Evolutionary conservation across 1,284 basidiomycete genomes (phyloP), one percentile per base, ranked within the genome.

Genomic region (Coniferiporia weirii): DNA sequence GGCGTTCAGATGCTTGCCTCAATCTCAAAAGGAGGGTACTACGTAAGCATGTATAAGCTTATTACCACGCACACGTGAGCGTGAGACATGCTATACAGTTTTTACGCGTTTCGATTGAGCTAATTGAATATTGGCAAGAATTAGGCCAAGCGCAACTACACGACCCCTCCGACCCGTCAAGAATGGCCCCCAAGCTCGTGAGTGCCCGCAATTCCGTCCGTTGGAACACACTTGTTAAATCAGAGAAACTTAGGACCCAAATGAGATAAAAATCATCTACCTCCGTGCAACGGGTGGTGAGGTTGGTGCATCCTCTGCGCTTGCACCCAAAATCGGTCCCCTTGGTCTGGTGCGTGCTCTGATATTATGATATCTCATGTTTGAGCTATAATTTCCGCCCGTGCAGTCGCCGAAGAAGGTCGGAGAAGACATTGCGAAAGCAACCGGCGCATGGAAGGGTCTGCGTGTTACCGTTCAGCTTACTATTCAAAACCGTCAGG

Each of bases 401-500:
- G 56, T 67, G n/a, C n/a, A 98, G 95, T 98, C 97, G 62, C 96
- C 97, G 73, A 99, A 99, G 85, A 99, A 99, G 84, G 95, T 99
- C 79, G 97, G 97, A 81, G 97, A 99, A 92, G 97, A 99, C 80
- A 99, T 99, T 73, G 97, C 97, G 72, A 99, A 99, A 79, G 96
- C 97, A 64, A 98, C 97, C 64, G 86, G 89, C 62, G 90, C 90
- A 76, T 99, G 97, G 97, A 99, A 99, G 80, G 97, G 97, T 82
- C 94, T 99, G 71, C 93, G 95, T 64, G 97, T 99, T 64, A 99
- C 97, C 67, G 94, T 98, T 67, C 95, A 99, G 77, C 87, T 99
- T 64, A 99, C 96, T 62, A 98, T 99, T 75, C 97, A 99, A 85
- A 99, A 99, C 80, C 95, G 96, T 80, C 97, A 99, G 87, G 96